Evolutionary conservation across 2,329 filamentous ascomycete species (phyloP).

Genomic region (Calonectria montana): DNA sequence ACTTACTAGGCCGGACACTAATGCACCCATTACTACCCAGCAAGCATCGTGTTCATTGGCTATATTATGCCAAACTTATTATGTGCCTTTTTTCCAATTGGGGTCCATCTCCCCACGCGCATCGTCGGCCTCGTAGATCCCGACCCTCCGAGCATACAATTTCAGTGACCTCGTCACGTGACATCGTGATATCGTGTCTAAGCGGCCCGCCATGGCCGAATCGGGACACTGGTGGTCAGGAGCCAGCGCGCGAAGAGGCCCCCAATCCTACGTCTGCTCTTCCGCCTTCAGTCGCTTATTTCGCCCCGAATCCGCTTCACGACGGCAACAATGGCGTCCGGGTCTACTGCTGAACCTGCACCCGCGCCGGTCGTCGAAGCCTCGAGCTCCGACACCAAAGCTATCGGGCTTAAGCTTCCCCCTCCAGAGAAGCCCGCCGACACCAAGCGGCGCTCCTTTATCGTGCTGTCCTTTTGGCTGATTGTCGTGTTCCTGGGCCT

Average conservation of each 20-base stretch:
- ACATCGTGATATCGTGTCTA: slow-evolving; percentile 43
- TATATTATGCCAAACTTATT: not conserved
- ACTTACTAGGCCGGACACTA: not conserved
- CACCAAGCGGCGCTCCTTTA: slow-evolving; percentile 74
- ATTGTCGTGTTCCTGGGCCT: slow-evolving; percentile 86
- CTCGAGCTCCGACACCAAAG: not conserved
- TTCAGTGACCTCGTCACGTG: slow-evolving; percentile 31
- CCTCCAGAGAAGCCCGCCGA: slow-evolving; percentile 82
- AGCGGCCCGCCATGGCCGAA: slow-evolving; percentile 24
- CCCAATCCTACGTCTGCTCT: slow-evolving; percentile 8
- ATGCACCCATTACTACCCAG: not conserved
- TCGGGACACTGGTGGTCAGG: slow-evolving; percentile 3
- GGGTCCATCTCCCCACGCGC: not conserved
- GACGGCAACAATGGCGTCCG: slow-evolving; percentile 39
- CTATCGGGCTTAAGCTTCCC: slow-evolving; percentile 55
- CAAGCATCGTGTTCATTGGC: not conserved
- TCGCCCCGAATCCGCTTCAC: not conserved
- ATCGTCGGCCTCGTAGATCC: slow-evolving; percentile 34
- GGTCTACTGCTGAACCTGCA: slow-evolving; percentile 33
- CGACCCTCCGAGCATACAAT: slow-evolving; percentile 18
- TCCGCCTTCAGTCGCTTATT: not conserved
- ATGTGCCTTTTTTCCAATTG: not conserved
- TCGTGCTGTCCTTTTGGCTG: slow-evolving; percentile 91
- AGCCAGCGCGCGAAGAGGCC: slow-evolving; percentile 19
- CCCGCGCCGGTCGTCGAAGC: slow-evolving; percentile 23